Conservation (phyloP, 345 rosid species). For the Leavenworthia alabamica region DNA sequence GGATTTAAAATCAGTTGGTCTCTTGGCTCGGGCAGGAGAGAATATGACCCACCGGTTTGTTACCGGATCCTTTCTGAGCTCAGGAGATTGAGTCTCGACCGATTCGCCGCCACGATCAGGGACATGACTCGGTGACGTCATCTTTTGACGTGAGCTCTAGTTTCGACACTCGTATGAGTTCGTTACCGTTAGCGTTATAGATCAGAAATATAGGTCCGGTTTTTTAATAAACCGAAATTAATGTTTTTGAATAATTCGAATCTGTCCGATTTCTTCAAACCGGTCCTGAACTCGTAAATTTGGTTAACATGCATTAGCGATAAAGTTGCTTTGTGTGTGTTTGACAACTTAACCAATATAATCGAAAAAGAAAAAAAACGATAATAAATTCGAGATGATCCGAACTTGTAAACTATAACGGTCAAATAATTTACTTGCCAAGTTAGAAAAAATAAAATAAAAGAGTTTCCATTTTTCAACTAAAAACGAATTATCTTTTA, state of each 20-base stretch:
- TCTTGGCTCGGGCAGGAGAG: slow-evolving; percentile 68
- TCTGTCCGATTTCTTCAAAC: not conserved
- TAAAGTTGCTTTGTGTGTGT: not conserved
- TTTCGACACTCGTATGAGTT: not conserved
- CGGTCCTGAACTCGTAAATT: not conserved
- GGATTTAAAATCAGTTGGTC: slow-evolving; percentile 77
- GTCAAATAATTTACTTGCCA: not conserved
- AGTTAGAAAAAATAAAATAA: not conserved
- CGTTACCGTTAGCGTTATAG: not conserved
- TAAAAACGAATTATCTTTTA: not conserved
- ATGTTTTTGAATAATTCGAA: not conserved
- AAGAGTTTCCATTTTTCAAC: not conserved
- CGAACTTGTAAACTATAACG: not conserved
- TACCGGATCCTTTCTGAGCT: slow-evolving; percentile 56
- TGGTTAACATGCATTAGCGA: not conserved
- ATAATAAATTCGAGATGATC: not conserved
- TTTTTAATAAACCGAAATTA: not conserved
- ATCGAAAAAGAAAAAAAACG: no score
- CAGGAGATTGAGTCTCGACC: slow-evolving; percentile 40
- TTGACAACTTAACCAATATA: no score
- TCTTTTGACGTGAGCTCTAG: not conserved
- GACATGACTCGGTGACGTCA: slow-evolving; percentile 32
- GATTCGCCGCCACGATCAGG: slow-evolving; percentile 17
- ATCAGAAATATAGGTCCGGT: not conserved
- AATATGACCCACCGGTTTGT: slow-evolving; percentile 69